Evolutionary conservation across 2,329 filamentous ascomycete genomes (phyloP), one percentile per base, ranked within the genome.

Genomic region (Penicillium sp.): DNA sequence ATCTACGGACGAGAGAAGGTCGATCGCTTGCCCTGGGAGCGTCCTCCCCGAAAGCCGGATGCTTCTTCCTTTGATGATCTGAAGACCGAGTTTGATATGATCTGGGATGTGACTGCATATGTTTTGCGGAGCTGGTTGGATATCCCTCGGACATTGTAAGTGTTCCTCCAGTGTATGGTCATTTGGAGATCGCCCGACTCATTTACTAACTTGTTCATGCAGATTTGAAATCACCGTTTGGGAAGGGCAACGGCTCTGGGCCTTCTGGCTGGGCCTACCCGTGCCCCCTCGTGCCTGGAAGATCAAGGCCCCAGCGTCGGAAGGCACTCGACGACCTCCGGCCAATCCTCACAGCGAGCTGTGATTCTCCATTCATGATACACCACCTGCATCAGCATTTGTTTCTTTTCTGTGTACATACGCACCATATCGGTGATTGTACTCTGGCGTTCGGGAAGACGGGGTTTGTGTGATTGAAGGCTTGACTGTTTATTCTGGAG

Each of bases 71-170:
- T 75, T 52, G 87, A 93, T 25, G 78, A 82, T 6, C 81, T 94
- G 63, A 79, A 81, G 66, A 76, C 83, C 0, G 94, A 98, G 76
- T 75, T 89, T 33, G 75, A 78, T 5, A 78, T 87, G 16, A 83
- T 97, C 13, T 85, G 82, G 70, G 81, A 82, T 60, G 88, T 87
- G 0, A 81, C 86, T 52, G 83, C 85, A 67, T 86, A 88, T 68
- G 87, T 98, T 1, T 26, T 95, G 8, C 82, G 76, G 65, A 85
- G 85, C 61, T 99, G 92, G 91, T 57, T 87, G 6, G 78, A 82
- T 25, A 80, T 93, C 52, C 93, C 93, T 0, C 81, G 77, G 49
- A 84, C 84, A 63, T 59, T 90, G 90, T 95, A 84, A 87, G 91
- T 87, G 19, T 30, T 38, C 57, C 13, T 33, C 14, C 5, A 30